Evolutionary conservation across 495 filamentous ascomycete species (phyloP), one percentile per base, ranked within the genome.

Genomic region (Trichocladium antarcticum): DNA sequence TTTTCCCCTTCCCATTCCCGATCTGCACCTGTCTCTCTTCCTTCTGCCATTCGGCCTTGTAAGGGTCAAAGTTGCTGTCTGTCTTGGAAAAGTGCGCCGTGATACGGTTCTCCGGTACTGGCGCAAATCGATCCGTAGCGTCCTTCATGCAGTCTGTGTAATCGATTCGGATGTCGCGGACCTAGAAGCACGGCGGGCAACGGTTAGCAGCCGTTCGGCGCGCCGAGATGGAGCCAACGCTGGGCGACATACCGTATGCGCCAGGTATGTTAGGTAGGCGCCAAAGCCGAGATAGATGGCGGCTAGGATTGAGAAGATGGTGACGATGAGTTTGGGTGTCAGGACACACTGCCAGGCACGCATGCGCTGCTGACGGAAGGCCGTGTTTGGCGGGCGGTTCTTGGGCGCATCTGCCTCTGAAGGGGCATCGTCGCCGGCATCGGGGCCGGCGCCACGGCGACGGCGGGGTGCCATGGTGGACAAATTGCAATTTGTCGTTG

Each of bases 121-220:
- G 22, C 0, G 38, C 55, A 31, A 58, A 45, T 28, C 49, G 57
- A 5, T 51, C 46, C 6, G 20, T 44, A 1, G 77, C 76, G 9
- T 82, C 76, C 15, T 74, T 59, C 34, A 60, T 55, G 67, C 92
- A 98, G 48, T 84, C 65, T 3, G 89, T 85, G 62, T 98, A 98
- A 64, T 98, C 87, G 59, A 98, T 82, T 10, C 75, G 72, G 47
- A 97, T 69, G 67, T 95, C 90, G 74, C 96, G 82, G 31, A 97
- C 87, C 88, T 95, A 47, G 32, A 32, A 41, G 41, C 35, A 37
- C 5, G 63, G 75, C 17, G 67, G 69, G 1, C 61, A 20, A 37
- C 19, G 20, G 40, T 58, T 37, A 65, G 58, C 35, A 46, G 21
- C 21, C 14, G 28, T 17, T 8, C 24, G 19, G 41, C 31, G 15